Conservation (phyloP, 176 grass and related monocot species). For the Triticum turgidum region DNA sequence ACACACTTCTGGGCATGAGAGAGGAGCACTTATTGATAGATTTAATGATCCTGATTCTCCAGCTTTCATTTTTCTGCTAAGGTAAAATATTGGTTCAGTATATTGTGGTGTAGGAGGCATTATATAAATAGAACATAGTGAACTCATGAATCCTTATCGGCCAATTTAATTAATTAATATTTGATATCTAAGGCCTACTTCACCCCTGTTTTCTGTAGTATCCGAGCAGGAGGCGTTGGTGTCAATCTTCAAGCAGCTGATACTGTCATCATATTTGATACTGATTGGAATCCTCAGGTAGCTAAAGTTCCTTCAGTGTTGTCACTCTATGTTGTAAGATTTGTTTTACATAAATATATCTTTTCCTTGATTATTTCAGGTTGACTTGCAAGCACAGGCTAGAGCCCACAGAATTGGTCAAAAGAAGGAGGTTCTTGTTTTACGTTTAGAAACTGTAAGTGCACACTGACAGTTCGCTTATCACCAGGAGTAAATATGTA, state of each 20-base stretch:
- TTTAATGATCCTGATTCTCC: slow-evolving; percentile 82
- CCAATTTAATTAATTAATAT: slow-evolving; percentile 23
- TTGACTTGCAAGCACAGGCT: slow-evolving; percentile 99
- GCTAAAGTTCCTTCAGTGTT: slow-evolving; percentile 25
- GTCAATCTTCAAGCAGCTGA: slow-evolving; percentile 99
- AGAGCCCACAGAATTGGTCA: slow-evolving; percentile 98
- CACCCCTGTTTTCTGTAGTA: slow-evolving; percentile 52
- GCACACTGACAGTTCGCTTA: slow-evolving; percentile 21
- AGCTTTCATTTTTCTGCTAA: slow-evolving; percentile 96
- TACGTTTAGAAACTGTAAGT: slow-evolving; percentile 93
- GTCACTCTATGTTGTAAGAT: slow-evolving; percentile 17
- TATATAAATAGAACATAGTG: slow-evolving; percentile 6
- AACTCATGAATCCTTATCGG: background rate
- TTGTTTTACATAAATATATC: background rate
- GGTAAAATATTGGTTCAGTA: slow-evolving; percentile 45
- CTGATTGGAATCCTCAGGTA: slow-evolving; percentile 99
- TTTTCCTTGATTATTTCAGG: slow-evolving; percentile 47
- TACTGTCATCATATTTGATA: slow-evolving; percentile 99
- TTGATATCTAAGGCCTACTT: slow-evolving; percentile 20
- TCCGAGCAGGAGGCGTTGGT: slow-evolving; percentile 96
- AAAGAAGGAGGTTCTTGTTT: slow-evolving; percentile 99
- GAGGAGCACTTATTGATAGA: slow-evolving; percentile 92
- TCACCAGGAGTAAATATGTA: background rate
- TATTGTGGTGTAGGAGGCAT: slow-evolving; percentile 9
- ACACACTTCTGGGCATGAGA: slow-evolving; percentile 88